Percentiles rank a stretch among this genome's conserved stretches.
Evolutionary conservation across 352 stramenopile genomes (phyloP).

Genomic region (Phytophthora macrochlamydospora): DNA sequence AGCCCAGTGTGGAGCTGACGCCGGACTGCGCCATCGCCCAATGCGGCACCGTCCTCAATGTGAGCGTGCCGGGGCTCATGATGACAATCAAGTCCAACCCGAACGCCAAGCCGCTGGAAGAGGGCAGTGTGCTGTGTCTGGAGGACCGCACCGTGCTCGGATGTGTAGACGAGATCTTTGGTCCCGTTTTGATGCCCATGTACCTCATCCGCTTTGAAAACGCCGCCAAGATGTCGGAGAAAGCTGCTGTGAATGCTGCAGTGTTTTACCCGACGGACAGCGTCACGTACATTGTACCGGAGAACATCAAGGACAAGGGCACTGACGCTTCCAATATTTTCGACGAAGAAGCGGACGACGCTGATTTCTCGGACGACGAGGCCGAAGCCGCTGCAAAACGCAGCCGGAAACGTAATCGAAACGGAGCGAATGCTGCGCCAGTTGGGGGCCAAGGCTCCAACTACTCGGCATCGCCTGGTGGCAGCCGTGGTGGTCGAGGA

Average conservation of each 20-base stretch:
- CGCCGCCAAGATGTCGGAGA: slow-evolving; percentile 65
- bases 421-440: slow-evolving; percentile 11
- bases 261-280: slow-evolving; percentile 83
- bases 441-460: slow-evolving; percentile 11
- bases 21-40: slow-evolving; percentile 69
- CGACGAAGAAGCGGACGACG: slow-evolving; percentile 83
- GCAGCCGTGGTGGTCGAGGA: slow-evolving; percentile 19
- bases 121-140: slow-evolving; percentile 84
- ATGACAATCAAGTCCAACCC: slow-evolving; percentile 80
- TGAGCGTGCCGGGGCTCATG: slow-evolving; percentile 65
- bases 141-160: slow-evolving; percentile 77
- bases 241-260: slow-evolving; percentile 39
- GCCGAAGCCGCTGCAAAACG: slow-evolving; percentile 74
- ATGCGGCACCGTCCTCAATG: slow-evolving; percentile 70
- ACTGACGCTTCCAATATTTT: slow-evolving; percentile 89
- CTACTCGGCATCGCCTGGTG: slow-evolving; percentile 12
- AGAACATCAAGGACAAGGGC: slow-evolving; percentile 81
- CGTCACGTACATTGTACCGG: slow-evolving; percentile 80
- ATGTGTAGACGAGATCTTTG: slow-evolving; percentile 87
- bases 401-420: slow-evolving; percentile 72
- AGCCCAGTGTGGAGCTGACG: slow-evolving; percentile 75
- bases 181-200: slow-evolving; percentile 85
- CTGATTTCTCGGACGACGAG: slow-evolving; percentile 85
- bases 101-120: slow-evolving; percentile 66
- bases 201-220: slow-evolving; percentile 85